These are phyloP conservation scores for Cyanidioschyzon merolae DNA, from an alignment of 23 red algal genomes.

Conservation along the genomic window DNA sequence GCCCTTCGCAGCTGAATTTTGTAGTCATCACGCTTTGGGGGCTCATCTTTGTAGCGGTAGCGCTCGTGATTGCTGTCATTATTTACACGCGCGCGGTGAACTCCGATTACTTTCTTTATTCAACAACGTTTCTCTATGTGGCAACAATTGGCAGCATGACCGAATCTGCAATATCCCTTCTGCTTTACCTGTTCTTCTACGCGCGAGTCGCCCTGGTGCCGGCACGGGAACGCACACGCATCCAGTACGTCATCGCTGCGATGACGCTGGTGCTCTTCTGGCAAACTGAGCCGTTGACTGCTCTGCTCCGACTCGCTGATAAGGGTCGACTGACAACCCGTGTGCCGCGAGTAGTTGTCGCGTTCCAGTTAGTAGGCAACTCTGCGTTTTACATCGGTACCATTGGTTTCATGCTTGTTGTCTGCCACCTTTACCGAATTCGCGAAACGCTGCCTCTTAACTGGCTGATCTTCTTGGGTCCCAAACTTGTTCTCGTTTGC, in stretches of 20 bases:
- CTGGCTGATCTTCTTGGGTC: background rate
- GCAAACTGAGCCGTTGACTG: background rate
- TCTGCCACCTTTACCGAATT: background rate
- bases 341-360: background rate
- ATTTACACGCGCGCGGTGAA: background rate
- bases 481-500: background rate
- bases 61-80: background rate
- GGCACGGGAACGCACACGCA: background rate
- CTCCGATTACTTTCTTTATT: background rate
- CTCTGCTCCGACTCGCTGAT: background rate
- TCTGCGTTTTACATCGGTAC: background rate
- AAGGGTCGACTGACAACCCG: background rate
- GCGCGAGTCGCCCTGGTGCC: background rate
- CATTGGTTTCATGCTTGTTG: background rate
- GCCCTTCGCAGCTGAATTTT: conserved; percentile 10
- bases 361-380: background rate
- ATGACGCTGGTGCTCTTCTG: conserved; percentile 6
- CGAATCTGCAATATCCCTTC: background rate
- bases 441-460: background rate
- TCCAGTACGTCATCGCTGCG: background rate
- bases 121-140: background rate
- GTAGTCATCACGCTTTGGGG: background rate
- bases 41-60: background rate
- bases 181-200: background rate
- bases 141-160: background rate